These are phyloP conservation scores for Mycena galopus DNA, from an alignment of 768 basidiomycete genomes.

Conservation along the genomic window DNA sequence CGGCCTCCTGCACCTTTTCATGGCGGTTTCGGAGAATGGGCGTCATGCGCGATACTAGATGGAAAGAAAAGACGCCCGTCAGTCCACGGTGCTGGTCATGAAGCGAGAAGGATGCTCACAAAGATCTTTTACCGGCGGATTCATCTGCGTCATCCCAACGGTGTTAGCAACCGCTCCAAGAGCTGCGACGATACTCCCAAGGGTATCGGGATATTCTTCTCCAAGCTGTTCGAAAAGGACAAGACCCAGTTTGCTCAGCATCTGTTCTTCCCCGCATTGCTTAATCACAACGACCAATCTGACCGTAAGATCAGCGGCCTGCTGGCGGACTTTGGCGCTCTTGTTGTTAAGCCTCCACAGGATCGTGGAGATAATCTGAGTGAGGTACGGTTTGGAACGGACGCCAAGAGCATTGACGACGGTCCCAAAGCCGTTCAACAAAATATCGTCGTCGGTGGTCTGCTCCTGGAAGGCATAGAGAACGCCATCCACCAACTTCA, in stretches of 20 bases:
- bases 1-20: slow-evolving; percentile 99
- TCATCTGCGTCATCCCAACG: slow-evolving; percentile 99
- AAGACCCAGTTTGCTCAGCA: slow-evolving; percentile 94
- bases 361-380: slow-evolving; percentile 98
- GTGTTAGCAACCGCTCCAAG: slow-evolving; percentile 98
- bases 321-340: slow-evolving; percentile 98
- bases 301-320: slow-evolving; percentile 96
- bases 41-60: slow-evolving; percentile 94
- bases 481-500: slow-evolving; percentile 95
- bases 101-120: slow-evolving; percentile 66
- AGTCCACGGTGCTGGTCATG: slow-evolving; percentile 14
- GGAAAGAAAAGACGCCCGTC: slow-evolving; percentile 14
- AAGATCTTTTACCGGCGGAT: slow-evolving; percentile 98
- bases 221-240: slow-evolving; percentile 98
- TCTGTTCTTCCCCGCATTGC: slow-evolving; percentile 96
- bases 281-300: slow-evolving; percentile 97
- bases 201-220: slow-evolving; percentile 99
- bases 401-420: slow-evolving; percentile 96
- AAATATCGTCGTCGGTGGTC: slow-evolving; percentile 97
- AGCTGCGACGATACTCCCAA: slow-evolving; percentile 98
- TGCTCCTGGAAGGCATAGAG: slow-evolving; percentile 99
- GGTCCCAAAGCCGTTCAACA: slow-evolving; percentile 98
- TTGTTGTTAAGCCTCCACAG: slow-evolving; percentile 99
- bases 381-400: slow-evolving; percentile 97
- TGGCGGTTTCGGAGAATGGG: slow-evolving; percentile 98